Conservation (phyloP, 371 early-diverging fungal species). For the Dichotomocladium elegans region DNA sequence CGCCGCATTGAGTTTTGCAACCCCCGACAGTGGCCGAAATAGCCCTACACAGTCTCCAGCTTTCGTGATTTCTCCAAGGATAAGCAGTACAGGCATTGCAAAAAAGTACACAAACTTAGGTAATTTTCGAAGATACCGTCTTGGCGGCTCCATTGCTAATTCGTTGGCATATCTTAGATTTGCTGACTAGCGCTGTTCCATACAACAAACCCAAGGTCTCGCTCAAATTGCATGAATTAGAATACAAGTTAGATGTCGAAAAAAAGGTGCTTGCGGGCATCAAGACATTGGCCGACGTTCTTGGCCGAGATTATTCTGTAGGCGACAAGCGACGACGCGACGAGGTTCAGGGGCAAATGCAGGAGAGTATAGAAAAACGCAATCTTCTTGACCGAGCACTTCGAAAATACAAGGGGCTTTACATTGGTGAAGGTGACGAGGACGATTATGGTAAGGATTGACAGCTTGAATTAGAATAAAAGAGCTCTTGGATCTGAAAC, state of each 20-base stretch:
- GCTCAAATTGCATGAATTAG: slow-evolving; percentile 79
- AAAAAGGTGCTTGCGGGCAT: slow-evolving; percentile 81
- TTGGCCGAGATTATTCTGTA: slow-evolving; percentile 33
- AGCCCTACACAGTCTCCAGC: slow-evolving; percentile 10
- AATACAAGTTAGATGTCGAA: slow-evolving; percentile 89
- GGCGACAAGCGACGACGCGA: slow-evolving; percentile 53
- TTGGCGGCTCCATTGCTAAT: not conserved
- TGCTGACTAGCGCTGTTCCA: slow-evolving; percentile 69
- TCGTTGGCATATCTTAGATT: slow-evolving; percentile 35
- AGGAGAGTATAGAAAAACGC: slow-evolving; percentile 82
- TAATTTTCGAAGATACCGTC: slow-evolving; percentile 7
- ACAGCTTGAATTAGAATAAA: not conserved
- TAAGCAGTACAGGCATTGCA: slow-evolving; percentile 20
- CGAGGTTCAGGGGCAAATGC: slow-evolving; percentile 65
- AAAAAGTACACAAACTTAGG: slow-evolving; percentile 43
- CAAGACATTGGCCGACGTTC: slow-evolving; percentile 52
- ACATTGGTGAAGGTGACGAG: slow-evolving; percentile 69
- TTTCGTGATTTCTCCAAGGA: slow-evolving; percentile 13
- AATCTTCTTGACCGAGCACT: slow-evolving; percentile 74
- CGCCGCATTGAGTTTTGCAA: not conserved
- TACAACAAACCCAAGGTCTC: slow-evolving; percentile 85
- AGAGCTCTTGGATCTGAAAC: not conserved
- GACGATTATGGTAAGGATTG: slow-evolving; percentile 33
- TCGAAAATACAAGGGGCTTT: slow-evolving; percentile 81
- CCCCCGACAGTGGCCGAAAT: slow-evolving; percentile 3